These are phyloP conservation scores for Zoysia japonica DNA, from an alignment of 176 grass and related monocot species.

Conservation along the genomic window DNA sequence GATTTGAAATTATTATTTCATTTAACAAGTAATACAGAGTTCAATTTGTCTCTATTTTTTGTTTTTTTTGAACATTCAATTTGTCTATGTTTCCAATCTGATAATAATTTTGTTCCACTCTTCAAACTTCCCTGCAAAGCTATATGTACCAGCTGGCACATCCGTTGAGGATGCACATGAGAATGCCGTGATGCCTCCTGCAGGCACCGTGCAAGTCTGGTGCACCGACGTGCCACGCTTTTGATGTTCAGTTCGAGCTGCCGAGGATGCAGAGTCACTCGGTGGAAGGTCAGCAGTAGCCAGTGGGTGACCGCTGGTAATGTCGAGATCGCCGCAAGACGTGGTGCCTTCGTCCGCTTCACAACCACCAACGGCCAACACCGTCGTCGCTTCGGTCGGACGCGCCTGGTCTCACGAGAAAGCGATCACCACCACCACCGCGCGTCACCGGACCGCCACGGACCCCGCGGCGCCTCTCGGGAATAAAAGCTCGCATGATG, in stretches of 20 bases:
- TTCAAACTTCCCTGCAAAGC: no score
- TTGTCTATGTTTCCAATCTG: no score
- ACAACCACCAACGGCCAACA: background rate
- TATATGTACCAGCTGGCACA: no score
- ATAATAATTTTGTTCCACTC: no score
- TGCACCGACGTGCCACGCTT: background rate
- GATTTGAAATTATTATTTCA: no score
- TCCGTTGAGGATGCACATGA: background rate
- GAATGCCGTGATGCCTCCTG: background rate
- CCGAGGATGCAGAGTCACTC: background rate
- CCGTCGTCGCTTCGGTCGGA: constrained; percentile 27
- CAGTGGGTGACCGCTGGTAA: background rate
- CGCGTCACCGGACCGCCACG: constrained; percentile 13
- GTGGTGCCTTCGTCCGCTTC: no score
- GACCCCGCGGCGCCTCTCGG: background rate
- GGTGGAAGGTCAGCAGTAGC: background rate
- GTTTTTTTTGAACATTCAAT: no score
- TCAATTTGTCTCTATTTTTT: no score
- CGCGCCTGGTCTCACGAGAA: background rate
- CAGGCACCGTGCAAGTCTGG: constrained; percentile 28
- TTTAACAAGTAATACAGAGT: no score
- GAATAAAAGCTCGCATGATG: constrained; percentile 25
- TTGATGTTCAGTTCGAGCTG: background rate
- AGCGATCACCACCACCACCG: background rate
- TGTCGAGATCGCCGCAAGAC: background rate